These are phyloP conservation scores for Achaetomiella virescens DNA, from an alignment of 495 filamentous ascomycete genomes.

Conservation along the genomic window DNA sequence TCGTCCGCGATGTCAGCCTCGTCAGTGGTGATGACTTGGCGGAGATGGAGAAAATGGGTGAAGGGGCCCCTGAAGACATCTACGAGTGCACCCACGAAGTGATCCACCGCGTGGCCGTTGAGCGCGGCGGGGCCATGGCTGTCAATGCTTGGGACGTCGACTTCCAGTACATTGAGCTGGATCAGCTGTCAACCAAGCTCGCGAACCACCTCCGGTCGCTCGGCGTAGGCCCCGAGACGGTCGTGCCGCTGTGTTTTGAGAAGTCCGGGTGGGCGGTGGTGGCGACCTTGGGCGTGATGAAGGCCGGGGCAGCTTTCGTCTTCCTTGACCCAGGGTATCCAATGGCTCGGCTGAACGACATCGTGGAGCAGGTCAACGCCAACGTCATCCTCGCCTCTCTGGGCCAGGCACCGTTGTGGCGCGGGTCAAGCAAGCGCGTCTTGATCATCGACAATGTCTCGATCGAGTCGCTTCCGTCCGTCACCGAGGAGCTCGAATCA, in stretches of 20 bases:
- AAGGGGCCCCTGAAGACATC: too few species aligned
- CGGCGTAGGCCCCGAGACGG: slow-evolving; percentile 46
- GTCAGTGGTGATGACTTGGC: too few species aligned
- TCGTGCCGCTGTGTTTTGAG: slow-evolving; percentile 45
- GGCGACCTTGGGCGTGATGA: slow-evolving; percentile 41
- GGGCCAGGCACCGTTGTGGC: slow-evolving; percentile 12
- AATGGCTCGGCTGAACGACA: neutral
- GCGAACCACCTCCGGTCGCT: slow-evolving; percentile 34
- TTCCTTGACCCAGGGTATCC: slow-evolving; percentile 52
- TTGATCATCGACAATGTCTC: too few species aligned
- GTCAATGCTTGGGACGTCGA: slow-evolving; percentile 46
- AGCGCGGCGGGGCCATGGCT: slow-evolving; percentile 24
- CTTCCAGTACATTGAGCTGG: slow-evolving; percentile 46
- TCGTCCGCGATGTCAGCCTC: too few species aligned
- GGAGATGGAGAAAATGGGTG: too few species aligned
- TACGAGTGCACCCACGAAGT: slow-evolving; percentile 8
- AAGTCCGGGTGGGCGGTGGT: slow-evolving; percentile 45
- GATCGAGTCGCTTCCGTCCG: too few species aligned
- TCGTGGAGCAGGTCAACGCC: slow-evolving; percentile 7
- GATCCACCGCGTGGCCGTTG: slow-evolving; percentile 19
- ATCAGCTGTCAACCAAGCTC: slow-evolving; percentile 28
- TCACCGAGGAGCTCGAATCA: too few species aligned
- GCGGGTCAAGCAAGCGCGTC: too few species aligned
- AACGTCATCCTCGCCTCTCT: slow-evolving; percentile 13
- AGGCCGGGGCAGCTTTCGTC: slow-evolving; percentile 43